phyloP scores from a whole-genome alignment of 2,329 filamentous ascomycete genomes.

The Hortaea werneckii region DNA sequence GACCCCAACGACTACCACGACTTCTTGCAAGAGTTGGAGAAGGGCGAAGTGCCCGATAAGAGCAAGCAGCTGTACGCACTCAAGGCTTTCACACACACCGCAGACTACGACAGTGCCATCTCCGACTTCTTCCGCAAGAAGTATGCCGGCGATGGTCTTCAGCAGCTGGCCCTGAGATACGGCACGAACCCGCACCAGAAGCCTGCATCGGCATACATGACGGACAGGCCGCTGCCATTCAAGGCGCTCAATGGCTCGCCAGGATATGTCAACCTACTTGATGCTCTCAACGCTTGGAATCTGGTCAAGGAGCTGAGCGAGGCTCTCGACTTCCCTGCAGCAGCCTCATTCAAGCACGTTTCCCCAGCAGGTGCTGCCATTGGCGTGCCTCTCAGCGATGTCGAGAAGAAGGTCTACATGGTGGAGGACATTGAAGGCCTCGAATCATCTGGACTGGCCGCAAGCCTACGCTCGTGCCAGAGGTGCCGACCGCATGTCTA shows the following conservation, averaged over 20 bases:
- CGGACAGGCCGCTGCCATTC: constrained; percentile 72
- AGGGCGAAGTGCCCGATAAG: constrained; percentile 73
- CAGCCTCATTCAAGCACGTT: constrained; percentile 98
- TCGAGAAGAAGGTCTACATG: constrained; percentile 96
- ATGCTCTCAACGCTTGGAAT: constrained; percentile 93
- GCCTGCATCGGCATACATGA: constrained; percentile 75
- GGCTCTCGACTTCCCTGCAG: constrained; percentile 77
- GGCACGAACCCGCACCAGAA: constrained; percentile 98
- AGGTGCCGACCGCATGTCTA: constrained; percentile 96
- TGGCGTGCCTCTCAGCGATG: constrained; percentile 71
- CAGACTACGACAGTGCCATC: constrained; percentile 91
- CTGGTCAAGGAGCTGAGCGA: constrained; percentile 92
- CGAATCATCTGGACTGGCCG: constrained; percentile 74
- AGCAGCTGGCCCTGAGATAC: constrained; percentile 81
- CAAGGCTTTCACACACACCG: constrained; percentile 97
- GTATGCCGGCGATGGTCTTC: constrained; percentile 75
- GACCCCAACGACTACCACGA: constrained; percentile 89
- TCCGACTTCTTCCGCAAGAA: constrained; percentile 96
- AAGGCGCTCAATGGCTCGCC: constrained; percentile 83
- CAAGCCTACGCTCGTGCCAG: constrained; percentile 93
- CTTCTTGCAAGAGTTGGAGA: constrained; percentile 81
- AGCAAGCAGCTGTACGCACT: constrained; percentile 84
- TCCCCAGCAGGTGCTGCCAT: constrained; percentile 94
- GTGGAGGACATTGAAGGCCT: constrained; percentile 90
- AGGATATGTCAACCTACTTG: constrained; percentile 94